phyloP scores from a whole-genome alignment of 2,329 filamentous ascomycete species.

The Cladosporium sphaerospermum region DNA sequence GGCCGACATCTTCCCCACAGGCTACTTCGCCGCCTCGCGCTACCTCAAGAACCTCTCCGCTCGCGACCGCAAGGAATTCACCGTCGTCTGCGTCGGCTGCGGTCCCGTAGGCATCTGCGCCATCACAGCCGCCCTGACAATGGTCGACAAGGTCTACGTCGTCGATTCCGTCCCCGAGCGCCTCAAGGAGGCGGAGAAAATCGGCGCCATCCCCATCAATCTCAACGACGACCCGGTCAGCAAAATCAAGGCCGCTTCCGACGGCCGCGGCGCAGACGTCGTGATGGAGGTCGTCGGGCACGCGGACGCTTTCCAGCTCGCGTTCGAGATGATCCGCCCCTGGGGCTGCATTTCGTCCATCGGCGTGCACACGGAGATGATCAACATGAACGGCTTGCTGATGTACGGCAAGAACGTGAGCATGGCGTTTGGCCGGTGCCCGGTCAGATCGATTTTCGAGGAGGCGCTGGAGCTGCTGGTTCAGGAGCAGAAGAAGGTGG shows the following conservation, averaged over 20 bases:
- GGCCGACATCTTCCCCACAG: conserved; percentile 84
- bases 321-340: conserved; percentile 44
- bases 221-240: conserved; percentile 51
- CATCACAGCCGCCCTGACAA: conserved; percentile 26
- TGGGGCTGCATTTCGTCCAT: conserved; percentile 45
- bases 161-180: conserved; percentile 60
- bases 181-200: conserved; percentile 62
- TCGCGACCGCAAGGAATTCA: conserved; percentile 58
- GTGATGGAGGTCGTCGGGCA: conserved; percentile 56
- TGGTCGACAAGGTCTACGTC: conserved; percentile 29
- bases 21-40: conserved; percentile 76
- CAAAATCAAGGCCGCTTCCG: conserved; percentile 67
- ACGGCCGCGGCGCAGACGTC: conserved; percentile 77
- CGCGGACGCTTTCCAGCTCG: conserved; percentile 42
- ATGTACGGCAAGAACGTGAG: conserved; percentile 47
- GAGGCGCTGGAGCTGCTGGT: conserved; percentile 41
- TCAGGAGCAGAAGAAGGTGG: conserved; percentile 45
- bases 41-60: conserved; percentile 59
- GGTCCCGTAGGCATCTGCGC: conserved; percentile 77
- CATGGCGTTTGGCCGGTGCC: conserved; percentile 46
- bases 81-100: conserved; percentile 76
- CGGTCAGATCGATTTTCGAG: conserved; percentile 45
- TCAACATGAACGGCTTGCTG: conserved; percentile 43
- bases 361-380: conserved; percentile 41
- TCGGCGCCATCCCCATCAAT: conserved; percentile 80